Evolutionary conservation across 345 rosid genomes (phyloP).

Genomic region (Zanthoxylum bungeanum): DNA sequence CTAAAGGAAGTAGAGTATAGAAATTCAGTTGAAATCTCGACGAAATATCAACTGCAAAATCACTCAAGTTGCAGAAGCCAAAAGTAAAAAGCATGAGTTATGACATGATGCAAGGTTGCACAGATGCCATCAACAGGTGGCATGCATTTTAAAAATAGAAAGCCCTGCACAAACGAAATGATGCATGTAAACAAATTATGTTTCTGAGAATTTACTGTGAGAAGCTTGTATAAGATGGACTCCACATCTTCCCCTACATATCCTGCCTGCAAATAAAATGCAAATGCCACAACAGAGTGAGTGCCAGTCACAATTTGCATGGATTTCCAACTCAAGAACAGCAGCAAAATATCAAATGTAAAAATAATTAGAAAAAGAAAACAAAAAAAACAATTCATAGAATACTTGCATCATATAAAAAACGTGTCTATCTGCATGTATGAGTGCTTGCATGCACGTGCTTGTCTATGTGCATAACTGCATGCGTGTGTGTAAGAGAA

Average conservation of each 20-base stretch:
- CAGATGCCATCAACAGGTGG: background rate
- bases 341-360: background rate
- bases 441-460: background rate
- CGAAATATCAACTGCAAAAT: background rate
- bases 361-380: background rate
- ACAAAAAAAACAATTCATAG: background rate
- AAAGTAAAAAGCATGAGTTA: background rate
- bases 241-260: constrained; percentile 99
- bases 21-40: background rate
- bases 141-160: background rate
- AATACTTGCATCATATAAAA: background rate
- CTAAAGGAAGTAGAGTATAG: background rate
- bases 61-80: background rate
- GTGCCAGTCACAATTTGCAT: background rate
- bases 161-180: background rate
- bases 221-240: constrained; percentile 96
- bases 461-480: background rate
- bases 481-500: background rate
- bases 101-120: background rate
- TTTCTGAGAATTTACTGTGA: constrained; percentile 45
- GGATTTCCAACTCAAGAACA: background rate
- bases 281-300: constrained; percentile 2
- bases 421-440: background rate
- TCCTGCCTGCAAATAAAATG: constrained; percentile 78
- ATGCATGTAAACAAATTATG: constrained; percentile 1